A percentile compares a stretch with the other conserved stretches of the same genome.
phyloP scores from a whole-genome alignment of 2,329 filamentous ascomycete species.

The Exophiala phaeomuriformis region DNA sequence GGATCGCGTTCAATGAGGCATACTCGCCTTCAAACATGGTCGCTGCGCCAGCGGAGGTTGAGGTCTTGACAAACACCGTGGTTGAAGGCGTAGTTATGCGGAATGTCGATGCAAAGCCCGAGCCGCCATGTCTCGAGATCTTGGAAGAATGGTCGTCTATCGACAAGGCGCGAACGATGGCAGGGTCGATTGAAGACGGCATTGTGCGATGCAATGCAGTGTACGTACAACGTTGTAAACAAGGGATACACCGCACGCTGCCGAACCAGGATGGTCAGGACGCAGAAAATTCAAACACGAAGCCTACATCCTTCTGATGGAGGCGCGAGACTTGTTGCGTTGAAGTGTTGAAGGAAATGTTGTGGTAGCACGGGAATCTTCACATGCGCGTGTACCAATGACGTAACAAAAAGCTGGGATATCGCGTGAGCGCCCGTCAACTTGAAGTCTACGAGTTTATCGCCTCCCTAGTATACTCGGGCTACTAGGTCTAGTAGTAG shows the following conservation, averaged over 20 bases:
- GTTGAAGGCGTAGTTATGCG: conserved; percentile 33
- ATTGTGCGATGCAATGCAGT: not conserved
- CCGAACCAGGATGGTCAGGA: not conserved
- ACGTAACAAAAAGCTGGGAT: no score
- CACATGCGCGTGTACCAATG: no score
- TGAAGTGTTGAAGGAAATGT: no score
- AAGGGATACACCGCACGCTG: not conserved
- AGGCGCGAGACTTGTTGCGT: no score
- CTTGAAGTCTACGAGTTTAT: no score
- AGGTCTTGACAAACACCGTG: conserved; percentile 38
- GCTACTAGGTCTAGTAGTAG: no score
- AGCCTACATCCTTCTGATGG: no score
- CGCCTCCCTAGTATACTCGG: no score
- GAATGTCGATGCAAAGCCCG: conserved; percentile 41
- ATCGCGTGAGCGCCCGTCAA: no score
- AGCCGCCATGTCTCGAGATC: conserved; percentile 35
- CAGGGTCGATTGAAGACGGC: conserved; percentile 23
- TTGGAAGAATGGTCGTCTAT: conserved; percentile 32
- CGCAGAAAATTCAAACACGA: no score
- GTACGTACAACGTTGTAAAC: no score
- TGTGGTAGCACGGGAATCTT: no score
- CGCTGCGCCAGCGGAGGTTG: conserved; percentile 30
- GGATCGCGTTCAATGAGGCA: conserved; percentile 74
- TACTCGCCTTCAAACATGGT: conserved; percentile 61
- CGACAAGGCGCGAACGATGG: conserved; percentile 36